These are phyloP conservation scores for Neurospora crassa DNA, from an alignment of 2,329 filamentous ascomycete genomes.

Conservation along the genomic window DNA sequence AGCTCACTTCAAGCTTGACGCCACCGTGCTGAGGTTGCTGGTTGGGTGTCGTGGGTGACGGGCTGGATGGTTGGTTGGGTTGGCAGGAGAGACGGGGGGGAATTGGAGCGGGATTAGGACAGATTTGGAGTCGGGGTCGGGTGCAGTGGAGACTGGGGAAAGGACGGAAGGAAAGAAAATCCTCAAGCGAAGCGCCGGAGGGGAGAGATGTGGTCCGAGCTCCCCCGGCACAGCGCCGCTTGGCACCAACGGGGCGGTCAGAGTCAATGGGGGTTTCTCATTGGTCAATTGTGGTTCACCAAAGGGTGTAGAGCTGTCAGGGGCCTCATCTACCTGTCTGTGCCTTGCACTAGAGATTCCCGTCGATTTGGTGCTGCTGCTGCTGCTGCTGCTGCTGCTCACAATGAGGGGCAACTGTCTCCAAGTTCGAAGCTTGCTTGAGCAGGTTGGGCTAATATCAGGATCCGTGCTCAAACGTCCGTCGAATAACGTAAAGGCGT, in stretches of 20 bases:
- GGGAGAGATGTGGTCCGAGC: not conserved
- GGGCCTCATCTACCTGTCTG: not conserved
- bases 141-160: not conserved
- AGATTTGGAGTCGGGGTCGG: not conserved
- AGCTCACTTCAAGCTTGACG: not conserved
- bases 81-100: not conserved
- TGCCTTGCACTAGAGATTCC: not conserved
- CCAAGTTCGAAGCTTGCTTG: not conserved
- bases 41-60: slow-evolving; percentile 10
- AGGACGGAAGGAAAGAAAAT: not conserved
- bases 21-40: not conserved
- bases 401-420: not conserved
- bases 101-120: not conserved
- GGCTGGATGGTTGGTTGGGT: not conserved
- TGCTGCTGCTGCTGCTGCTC: not conserved
- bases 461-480: not conserved
- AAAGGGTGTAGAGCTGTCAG: not conserved
- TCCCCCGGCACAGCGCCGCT: not conserved
- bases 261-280: not conserved
- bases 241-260: not conserved
- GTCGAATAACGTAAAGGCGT: not conserved
- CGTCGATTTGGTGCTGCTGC: not conserved
- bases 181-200: not conserved
- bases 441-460: not conserved
- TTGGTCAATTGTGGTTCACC: slow-evolving; percentile 5